These are phyloP conservation scores for Endocalyx cinctus DNA, from an alignment of 2,329 filamentous ascomycete species.

Conservation along the genomic window DNA sequence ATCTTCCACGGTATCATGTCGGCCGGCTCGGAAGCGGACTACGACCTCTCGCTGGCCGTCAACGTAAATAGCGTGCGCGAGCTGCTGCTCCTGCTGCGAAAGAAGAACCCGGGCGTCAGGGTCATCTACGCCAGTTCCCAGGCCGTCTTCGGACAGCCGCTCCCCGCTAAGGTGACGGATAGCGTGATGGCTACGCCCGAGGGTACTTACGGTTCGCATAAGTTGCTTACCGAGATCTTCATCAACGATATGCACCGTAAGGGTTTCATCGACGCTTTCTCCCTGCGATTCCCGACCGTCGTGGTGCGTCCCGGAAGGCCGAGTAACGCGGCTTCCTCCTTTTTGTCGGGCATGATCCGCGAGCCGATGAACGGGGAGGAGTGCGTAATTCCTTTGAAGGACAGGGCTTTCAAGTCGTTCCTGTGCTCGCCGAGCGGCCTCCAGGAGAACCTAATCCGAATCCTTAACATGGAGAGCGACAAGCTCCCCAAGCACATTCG, in stretches of 20 bases:
- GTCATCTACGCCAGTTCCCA: slow-evolving; percentile 59
- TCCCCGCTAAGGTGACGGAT: slow-evolving; percentile 49
- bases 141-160: slow-evolving; percentile 57
- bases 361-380: slow-evolving; percentile 54
- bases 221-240: slow-evolving; percentile 57
- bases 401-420: slow-evolving; percentile 47
- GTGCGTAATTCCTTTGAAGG: slow-evolving; percentile 48
- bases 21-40: slow-evolving; percentile 56
- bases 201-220: slow-evolving; percentile 59
- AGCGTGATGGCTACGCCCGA: slow-evolving; percentile 52
- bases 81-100: slow-evolving; percentile 45
- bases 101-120: slow-evolving; percentile 46
- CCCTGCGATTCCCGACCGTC: slow-evolving; percentile 57
- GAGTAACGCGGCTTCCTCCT: slow-evolving; percentile 58
- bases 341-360: slow-evolving; percentile 59
- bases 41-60: slow-evolving; percentile 53
- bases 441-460: slow-evolving; percentile 48
- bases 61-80: slow-evolving; percentile 57
- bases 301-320: slow-evolving; percentile 57
- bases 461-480: slow-evolving; percentile 33
- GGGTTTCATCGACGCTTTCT: slow-evolving; percentile 53
- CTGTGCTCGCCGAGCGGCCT: slow-evolving; percentile 49
- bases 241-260: slow-evolving; percentile 60
- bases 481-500: slow-evolving; percentile 42
- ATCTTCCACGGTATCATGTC: slow-evolving; percentile 67